Base-by-base conservation (phyloP, 2,329 filamentous ascomycete species). In the Diaporthe ilicicola region DNA sequence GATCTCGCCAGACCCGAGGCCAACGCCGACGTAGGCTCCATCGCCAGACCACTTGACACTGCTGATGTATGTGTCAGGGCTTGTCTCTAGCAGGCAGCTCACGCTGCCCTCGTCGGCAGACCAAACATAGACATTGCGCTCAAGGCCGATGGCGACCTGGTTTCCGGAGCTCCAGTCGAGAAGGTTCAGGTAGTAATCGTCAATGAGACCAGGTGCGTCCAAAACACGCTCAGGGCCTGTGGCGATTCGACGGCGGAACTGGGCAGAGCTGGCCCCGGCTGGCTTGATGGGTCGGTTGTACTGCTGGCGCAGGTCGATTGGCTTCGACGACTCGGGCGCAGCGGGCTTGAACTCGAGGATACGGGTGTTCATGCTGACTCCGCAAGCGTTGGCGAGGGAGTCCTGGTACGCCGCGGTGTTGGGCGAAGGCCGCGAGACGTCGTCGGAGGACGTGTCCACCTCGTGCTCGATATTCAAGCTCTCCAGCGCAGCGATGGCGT, bases 11-110 rank as follows among this genome's bases (percentile, higher is more conserved):
- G 94, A 94, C 73, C 95, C 95, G 64, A 99, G 92, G 73, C 96
- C 96, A 76, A 98, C 95, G 74, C 95, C 92, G 75, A 99, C 95
- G 79, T 99, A 98, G 39, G 95, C 95, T 72, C 96, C 96, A 78
- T 99, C 96, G 64, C 93, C 94, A 73, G 95, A 98, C 96, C 96
- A 99, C 86, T 98, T 98, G 79, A 99, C 95, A 75, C 95, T 98
- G 85, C 95, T 97, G 78, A 99, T 91, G 80, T 99, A 98, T 24
- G 95, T 98, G 81, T 99, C 96, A 24, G 93, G 87, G 70, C 90
- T 89, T 62, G 94, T 94, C 85, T 99, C 95, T 64, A 98, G 85
- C 29, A 99, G 90, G 78, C 93, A 95, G 84, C 89, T 93, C 73
- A 99, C 96, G 19, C 91, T 90, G 72, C 96, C 96, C 78, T 94